Conservation (phyloP, 805 yeast species). For the Kodamaea neixiangensis region DNA sequence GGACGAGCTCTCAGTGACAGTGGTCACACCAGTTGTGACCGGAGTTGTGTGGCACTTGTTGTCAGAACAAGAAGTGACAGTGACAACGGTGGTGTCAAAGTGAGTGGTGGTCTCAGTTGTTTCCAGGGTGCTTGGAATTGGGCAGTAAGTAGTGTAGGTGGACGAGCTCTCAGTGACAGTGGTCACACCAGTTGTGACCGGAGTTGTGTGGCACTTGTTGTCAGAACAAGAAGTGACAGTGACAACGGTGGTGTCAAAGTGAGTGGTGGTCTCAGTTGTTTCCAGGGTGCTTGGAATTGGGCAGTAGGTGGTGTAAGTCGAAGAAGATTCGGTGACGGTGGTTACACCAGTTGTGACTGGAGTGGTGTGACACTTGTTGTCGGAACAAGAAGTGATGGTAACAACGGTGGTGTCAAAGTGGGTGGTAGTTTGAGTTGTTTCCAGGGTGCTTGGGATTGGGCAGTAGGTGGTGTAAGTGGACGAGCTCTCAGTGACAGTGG, state of each 20-base stretch:
- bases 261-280: conserved; percentile 14
- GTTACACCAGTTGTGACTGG: conserved; percentile 20
- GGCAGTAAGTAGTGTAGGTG: conserved; percentile 18
- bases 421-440: conserved; percentile 10
- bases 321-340: conserved; percentile 23
- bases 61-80: conserved; percentile 24
- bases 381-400: conserved; percentile 30
- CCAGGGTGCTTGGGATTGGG: conserved; percentile 20
- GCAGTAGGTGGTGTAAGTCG: conserved; percentile 37
- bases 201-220: conserved; percentile 28
- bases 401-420: conserved; percentile 22
- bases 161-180: conserved; percentile 16
- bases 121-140: conserved; percentile 14
- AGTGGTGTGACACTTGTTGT: conserved; percentile 23
- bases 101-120: conserved; percentile 18
- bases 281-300: conserved; percentile 5
- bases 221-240: conserved; percentile 13
- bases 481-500: conserved; percentile 33
- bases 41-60: conserved; percentile 22
- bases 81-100: conserved; percentile 17
- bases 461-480: conserved; percentile 39
- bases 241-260: conserved; percentile 26
- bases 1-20: conserved; percentile 36
- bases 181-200: conserved; percentile 36
- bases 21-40: conserved; percentile 37